Conservation (phyloP, 2,329 filamentous ascomycete genomes). For the Cladorrhinum sp. region DNA sequence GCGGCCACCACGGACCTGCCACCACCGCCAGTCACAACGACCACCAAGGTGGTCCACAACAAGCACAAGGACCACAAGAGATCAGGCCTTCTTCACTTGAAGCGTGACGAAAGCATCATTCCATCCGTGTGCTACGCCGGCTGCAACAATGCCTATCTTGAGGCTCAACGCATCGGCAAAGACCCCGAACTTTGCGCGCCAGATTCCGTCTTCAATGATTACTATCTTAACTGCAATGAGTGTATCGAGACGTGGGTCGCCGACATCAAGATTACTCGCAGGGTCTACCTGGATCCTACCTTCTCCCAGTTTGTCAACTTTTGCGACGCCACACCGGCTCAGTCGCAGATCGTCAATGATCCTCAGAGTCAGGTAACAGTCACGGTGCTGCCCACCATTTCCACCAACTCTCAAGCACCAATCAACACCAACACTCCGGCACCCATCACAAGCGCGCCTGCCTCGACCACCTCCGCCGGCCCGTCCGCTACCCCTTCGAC, state of each 20-base stretch:
- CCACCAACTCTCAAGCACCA: conserved; percentile 19
- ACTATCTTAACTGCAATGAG: conserved; percentile 37
- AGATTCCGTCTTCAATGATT: conserved; percentile 41
- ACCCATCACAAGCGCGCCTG: conserved; percentile 14
- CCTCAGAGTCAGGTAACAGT: conserved; percentile 22
- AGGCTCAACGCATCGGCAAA: conserved; percentile 49
- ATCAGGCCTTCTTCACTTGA: conserved; percentile 30
- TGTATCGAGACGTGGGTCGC: conserved; percentile 39
- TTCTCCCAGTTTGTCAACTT: conserved; percentile 47
- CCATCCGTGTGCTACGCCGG: conserved; percentile 49
- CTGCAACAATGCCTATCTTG: conserved; percentile 50
- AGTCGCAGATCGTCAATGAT: conserved; percentile 18
- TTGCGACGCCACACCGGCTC: conserved; percentile 35
- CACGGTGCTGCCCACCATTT: conserved; percentile 9
- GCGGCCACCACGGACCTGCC: conserved; percentile 29
- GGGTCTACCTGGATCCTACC: conserved; percentile 35
- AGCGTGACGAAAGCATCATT: conserved; percentile 39
- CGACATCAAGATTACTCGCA: conserved; percentile 28
- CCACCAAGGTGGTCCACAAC: conserved; percentile 16
- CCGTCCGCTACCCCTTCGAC: no score
- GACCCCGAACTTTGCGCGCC: conserved; percentile 43
- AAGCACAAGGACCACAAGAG: conserved; percentile 9
- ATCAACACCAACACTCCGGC: conserved; percentile 20
- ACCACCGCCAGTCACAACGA: conserved; percentile 9
- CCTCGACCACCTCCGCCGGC: conserved; percentile 9